Base-by-base conservation (phyloP, 2,329 filamentous ascomycete genomes). In the Cladophialophora chaetospira region DNA sequence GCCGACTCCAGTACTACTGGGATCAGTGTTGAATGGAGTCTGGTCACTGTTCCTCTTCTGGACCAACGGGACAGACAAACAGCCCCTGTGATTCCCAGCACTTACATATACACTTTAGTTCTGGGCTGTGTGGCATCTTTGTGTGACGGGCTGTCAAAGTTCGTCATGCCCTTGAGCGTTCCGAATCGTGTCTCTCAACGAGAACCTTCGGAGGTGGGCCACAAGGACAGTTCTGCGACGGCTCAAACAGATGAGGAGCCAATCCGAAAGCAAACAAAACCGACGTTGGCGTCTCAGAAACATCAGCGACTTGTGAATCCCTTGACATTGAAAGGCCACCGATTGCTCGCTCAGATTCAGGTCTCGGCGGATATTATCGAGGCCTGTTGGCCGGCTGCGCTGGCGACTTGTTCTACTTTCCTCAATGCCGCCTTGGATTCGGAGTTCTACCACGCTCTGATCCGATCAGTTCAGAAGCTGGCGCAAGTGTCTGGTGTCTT, bases 391-490 rank as follows among this genome's bases (percentile, higher is more conserved):
- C 94, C 94, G 44, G 94, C 94, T 10, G 87, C 97, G 35, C 82
- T 99, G 46, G 93, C 94, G 1, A 94, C 91, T 1, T 97, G 91
- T 66, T 99, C 94, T 0, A 97, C 93, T 0, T 99, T 97, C 69
- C 76, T 99, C 15, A 95, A 96, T 69, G 90, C 94, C 26, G 86
- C 93, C 0, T 77, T 99, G 3, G 94, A 99, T 69, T 88, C 90
- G 1, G 91, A 97, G 51, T 97, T 94, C 66, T 99, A 97, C 67
- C 92, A 97, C 64, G 85, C 88, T 8, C 78, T 99, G 1, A 93
- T 99, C 21, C 84, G 94, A 63, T 89, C 93, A 0, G 96, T 97
- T 65, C 94, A 99, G 67, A 91, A 95, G 63, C 89, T 99, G 67
- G 89, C 94, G 0, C 95, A 99, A 70, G 93, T 97, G 2, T 91